Conservation (phyloP, 306 rosid species). For the Hylodesmum podocarpum region DNA sequence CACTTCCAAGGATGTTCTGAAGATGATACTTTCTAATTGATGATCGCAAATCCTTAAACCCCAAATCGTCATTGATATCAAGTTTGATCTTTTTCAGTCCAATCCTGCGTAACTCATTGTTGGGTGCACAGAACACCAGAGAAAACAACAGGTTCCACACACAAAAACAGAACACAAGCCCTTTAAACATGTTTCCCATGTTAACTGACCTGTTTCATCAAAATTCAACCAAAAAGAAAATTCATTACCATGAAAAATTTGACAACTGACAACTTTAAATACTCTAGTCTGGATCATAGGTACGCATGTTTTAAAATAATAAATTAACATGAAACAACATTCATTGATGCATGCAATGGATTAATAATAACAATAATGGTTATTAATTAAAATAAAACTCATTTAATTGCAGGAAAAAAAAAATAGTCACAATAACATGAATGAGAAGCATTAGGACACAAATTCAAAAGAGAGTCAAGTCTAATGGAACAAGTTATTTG, state of each 20-base stretch:
- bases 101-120: constrained; percentile 63
- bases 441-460: background rate
- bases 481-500: too few species aligned
- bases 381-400: background rate
- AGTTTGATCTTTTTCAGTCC: constrained; percentile 63
- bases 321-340: background rate
- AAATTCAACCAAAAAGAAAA: background rate
- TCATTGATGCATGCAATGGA: background rate
- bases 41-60: constrained; percentile 38
- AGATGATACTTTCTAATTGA: constrained; percentile 44
- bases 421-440: background rate
- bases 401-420: background rate
- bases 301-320: background rate
- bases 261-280: background rate
- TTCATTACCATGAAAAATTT: background rate
- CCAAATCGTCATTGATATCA: constrained; percentile 42
- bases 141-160: constrained; percentile 51
- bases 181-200: constrained; percentile 53
- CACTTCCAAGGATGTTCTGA: constrained; percentile 35
- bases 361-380: too few species aligned
- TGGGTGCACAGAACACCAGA: constrained; percentile 45
- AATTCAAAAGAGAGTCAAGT: too few species aligned
- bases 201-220: constrained; percentile 36
- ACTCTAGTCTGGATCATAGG: background rate
- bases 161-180: constrained; percentile 43